phyloP scores from a whole-genome alignment of 257 asterid species.

The Solanum dulcamara region DNA sequence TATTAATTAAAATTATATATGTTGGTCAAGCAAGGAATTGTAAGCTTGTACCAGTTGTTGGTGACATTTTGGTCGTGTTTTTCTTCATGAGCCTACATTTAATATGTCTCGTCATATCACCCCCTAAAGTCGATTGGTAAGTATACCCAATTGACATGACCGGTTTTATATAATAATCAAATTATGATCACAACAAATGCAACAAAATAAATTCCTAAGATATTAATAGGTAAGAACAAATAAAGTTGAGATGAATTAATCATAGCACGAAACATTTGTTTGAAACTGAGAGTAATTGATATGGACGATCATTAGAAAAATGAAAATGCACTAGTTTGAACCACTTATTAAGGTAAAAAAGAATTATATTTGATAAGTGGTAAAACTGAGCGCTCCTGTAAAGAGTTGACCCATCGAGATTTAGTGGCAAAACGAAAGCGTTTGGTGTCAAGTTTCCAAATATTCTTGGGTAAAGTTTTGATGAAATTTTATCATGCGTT shows the following conservation, averaged over 20 bases:
- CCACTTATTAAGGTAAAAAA: background rate
- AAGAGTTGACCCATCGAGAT: too few species aligned
- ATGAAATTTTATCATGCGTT: too few species aligned
- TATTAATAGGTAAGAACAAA: background rate
- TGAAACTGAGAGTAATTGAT: background rate
- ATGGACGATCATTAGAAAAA: background rate
- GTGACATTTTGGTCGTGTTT: background rate
- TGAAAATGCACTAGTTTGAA: background rate
- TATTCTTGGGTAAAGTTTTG: too few species aligned
- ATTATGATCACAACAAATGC: background rate
- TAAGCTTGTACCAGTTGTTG: background rate
- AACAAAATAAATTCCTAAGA: background rate
- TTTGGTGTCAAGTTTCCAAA: too few species aligned
- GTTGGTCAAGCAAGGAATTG: background rate
- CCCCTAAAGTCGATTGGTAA: background rate
- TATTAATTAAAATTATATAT: background rate
- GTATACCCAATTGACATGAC: slow-evolving; percentile 2
- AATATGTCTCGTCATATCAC: background rate
- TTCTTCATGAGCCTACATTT: background rate
- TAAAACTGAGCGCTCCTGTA: too few species aligned
- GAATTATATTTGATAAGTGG: background rate
- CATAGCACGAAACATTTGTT: background rate
- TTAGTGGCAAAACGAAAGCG: too few species aligned
- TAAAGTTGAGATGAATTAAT: background rate
- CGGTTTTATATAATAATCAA: background rate